Base-by-base conservation (phyloP, 176 grass and related monocot species). In the Hyparrhenia diplandra region DNA sequence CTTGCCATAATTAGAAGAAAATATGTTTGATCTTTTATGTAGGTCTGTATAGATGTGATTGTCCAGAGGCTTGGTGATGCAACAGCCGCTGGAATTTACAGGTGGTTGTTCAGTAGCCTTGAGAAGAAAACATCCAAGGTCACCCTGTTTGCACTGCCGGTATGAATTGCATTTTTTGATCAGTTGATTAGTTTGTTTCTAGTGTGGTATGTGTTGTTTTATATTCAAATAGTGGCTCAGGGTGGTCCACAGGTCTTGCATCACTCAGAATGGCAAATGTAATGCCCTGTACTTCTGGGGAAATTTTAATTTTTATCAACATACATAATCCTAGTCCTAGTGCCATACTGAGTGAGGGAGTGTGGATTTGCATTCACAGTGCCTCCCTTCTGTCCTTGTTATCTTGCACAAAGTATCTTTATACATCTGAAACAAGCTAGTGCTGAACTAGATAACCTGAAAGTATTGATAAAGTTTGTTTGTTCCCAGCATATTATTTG, bases 41-140 rank as follows among this genome's bases (percentile, higher is more conserved):
- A 98, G 95, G 87, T 98, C 17, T 98, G 92, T 79, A 98, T 98
- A 91, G 95, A 98, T 89, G 86, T 98, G 71, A 91, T 94, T 64
- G 90, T 98, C 46, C 95, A 98, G 85, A 93, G 92, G 61, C 88
- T 98, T 73, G 95, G 95, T 64, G 92, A 98, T 89, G 95, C 92
- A 21, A 91, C 92, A 65, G 95, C 95, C 42, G 95, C 95, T 60
- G 88, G 85, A 81, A 83, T 98, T 74, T 98, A 93, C 62, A 93
- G 84, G 29, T 80, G 92, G 21, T 69, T 98, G 23, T 91, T 91
- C 82, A 87, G 71, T 61, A 82, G 83, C n/a, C 75, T 93, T 75
- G 93, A 91, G 64, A 90, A 87, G 69, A 92, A 85, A 72, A 61
- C 79, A 21, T 88, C 88, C 23, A 89, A 87, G 75, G 90, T 85